phyloP scores from a whole-genome alignment of 2,329 filamentous ascomycete genomes.

The Aspergillus terreus region DNA sequence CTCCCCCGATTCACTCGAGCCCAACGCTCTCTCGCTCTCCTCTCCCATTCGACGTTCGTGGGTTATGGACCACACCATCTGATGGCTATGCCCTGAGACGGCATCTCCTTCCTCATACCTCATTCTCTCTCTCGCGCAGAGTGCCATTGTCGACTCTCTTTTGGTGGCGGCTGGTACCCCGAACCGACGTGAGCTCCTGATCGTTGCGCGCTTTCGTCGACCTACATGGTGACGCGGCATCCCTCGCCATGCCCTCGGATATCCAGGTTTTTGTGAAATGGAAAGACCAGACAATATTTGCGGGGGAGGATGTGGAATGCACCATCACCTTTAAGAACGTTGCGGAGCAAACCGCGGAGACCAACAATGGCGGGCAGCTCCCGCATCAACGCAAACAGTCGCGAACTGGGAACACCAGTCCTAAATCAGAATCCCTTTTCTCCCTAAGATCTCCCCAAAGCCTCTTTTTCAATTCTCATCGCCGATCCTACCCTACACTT shows the following conservation, averaged over 20 bases:
- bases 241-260: slow-evolving; percentile 57
- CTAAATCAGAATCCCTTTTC: slow-evolving; percentile 36
- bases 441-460: slow-evolving; percentile 35
- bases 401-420: slow-evolving; percentile 29
- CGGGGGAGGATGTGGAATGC: slow-evolving; percentile 92
- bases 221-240: slow-evolving; percentile 30
- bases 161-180: slow-evolving; percentile 17
- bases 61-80: slow-evolving; percentile 16
- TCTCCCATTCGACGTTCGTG: slow-evolving; percentile 4
- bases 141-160: slow-evolving; percentile 1
- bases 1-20: background rate
- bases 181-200: slow-evolving; percentile 15
- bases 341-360: slow-evolving; percentile 40
- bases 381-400: slow-evolving; percentile 37
- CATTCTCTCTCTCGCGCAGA: slow-evolving; percentile 8
- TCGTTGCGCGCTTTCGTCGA: slow-evolving; percentile 15
- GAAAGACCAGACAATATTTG: slow-evolving; percentile 91
- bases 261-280: slow-evolving; percentile 95
- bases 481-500: slow-evolving; percentile 33
- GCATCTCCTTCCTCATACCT: slow-evolving; percentile 7
- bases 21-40: slow-evolving; percentile 5
- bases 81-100: slow-evolving; percentile 26
- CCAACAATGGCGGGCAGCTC: slow-evolving; percentile 24
- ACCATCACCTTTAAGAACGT: slow-evolving; percentile 95
- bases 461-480: slow-evolving; percentile 33